These are phyloP conservation scores for Fraxinus quadrangulata DNA, from an alignment of 257 asterid species.

Conservation along the genomic window DNA sequence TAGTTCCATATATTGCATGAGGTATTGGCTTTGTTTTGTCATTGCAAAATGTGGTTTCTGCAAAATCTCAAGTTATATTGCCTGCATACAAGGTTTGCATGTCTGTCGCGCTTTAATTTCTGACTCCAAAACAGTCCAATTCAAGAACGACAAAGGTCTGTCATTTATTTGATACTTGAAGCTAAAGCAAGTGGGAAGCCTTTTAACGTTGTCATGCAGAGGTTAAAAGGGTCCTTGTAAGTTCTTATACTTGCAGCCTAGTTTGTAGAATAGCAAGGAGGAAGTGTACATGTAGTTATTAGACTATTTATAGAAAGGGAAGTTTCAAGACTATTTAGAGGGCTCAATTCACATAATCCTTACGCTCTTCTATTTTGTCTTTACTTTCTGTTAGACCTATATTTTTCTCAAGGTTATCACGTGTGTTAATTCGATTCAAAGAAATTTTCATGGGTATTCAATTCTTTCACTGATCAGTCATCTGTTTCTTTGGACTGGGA, in stretches of 20 bases:
- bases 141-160: background rate
- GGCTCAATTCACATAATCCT: background rate
- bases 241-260: background rate
- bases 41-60: background rate
- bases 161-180: constrained; percentile 1
- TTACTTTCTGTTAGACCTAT: background rate
- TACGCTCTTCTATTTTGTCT: background rate
- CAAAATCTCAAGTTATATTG: background rate
- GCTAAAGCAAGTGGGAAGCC: constrained; percentile 4
- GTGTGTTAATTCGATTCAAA: background rate
- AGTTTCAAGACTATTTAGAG: background rate
- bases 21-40: background rate
- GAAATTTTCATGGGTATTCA: background rate
- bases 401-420: background rate
- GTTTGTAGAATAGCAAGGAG: background rate
- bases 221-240: background rate
- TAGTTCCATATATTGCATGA: background rate
- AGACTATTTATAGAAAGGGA: background rate
- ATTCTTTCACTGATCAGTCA: background rate
- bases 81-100: background rate
- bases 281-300: background rate
- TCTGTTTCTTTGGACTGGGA: background rate
- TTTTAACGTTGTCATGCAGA: background rate
- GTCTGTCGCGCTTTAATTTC: background rate
- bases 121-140: background rate